Percentiles rank a stretch among this genome's conserved stretches.
These are phyloP conservation scores for Xerocomus subilludens DNA, from an alignment of 1,284 basidiomycete species.

Conservation along the genomic window DNA sequence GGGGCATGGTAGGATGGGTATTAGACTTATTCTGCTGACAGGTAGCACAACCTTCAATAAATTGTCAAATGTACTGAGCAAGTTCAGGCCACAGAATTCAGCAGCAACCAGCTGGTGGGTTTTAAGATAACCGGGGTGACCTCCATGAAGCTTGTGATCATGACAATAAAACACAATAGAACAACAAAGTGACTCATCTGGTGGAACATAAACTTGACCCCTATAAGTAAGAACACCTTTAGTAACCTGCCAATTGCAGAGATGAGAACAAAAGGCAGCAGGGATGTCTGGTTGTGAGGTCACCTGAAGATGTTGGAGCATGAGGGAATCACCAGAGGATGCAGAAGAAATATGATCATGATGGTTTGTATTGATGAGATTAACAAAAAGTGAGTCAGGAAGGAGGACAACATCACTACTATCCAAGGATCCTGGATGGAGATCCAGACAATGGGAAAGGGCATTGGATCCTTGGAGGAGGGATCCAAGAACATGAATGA, in stretches of 20 bases:
- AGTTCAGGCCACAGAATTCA: constrained; percentile 14
- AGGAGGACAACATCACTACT: neutral
- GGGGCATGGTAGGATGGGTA: constrained; percentile 9
- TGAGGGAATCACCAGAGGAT: neutral
- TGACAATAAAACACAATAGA: neutral
- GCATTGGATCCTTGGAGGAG: neutral
- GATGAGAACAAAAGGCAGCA: neutral
- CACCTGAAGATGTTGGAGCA: neutral
- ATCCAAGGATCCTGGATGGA: neutral
- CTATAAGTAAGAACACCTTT: neutral
- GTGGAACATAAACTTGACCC: neutral
- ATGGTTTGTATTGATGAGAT: neutral
- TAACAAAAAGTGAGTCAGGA: neutral
- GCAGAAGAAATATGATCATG: neutral
- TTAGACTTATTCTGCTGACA: constrained; percentile 33
- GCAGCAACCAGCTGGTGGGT: neutral
- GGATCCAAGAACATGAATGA: neutral
- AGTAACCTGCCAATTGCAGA: neutral
- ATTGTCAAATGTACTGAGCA: constrained; percentile 24
- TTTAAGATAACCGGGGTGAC: neutral
- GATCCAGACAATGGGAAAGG: neutral
- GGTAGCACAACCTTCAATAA: constrained; percentile 33
- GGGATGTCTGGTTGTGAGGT: neutral
- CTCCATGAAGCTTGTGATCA: neutral
- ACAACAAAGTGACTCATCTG: neutral